Conservation (phyloP, 805 yeast genomes). For the baker's yeast (Saccharomyces cerevisiae) region DNA sequence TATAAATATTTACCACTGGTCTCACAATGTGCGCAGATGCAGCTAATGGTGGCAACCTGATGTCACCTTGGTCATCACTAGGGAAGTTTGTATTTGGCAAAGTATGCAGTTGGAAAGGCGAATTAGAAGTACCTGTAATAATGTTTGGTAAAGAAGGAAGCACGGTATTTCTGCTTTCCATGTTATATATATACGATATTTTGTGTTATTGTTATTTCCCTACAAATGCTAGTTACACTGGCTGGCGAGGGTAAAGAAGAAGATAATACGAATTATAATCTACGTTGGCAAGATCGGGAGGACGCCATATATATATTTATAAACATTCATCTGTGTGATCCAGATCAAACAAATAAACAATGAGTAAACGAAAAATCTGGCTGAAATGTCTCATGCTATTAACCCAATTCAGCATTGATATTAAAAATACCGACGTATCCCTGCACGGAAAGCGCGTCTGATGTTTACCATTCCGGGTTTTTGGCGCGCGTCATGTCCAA, state of each 20-base stretch:
- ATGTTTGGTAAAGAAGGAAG: neutral
- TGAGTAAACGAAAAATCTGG: neutral
- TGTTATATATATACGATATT: neutral
- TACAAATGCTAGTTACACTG: neutral
- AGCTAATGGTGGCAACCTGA: conserved; percentile 25
- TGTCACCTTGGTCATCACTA: conserved; percentile 21
- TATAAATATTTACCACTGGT: conserved; percentile 17
- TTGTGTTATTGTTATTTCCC: neutral
- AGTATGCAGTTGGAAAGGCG: neutral
- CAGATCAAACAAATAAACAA: neutral
- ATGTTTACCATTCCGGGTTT: neutral
- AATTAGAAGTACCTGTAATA: neutral
- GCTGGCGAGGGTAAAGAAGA: neutral
- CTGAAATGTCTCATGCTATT: neutral
- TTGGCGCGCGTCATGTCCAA: neutral
- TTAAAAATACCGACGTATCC: neutral
- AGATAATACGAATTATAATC: neutral
- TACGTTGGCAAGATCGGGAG: neutral
- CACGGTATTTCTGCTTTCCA: neutral
- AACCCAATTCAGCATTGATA: neutral
- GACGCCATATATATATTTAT: neutral
- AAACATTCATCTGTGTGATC: neutral
- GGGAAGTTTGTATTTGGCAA: conserved; percentile 12
- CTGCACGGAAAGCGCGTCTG: neutral
- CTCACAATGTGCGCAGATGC: conserved; percentile 12